Conservation (phyloP, 257 asterid genomes). For the Pogostemon cablin region DNA sequence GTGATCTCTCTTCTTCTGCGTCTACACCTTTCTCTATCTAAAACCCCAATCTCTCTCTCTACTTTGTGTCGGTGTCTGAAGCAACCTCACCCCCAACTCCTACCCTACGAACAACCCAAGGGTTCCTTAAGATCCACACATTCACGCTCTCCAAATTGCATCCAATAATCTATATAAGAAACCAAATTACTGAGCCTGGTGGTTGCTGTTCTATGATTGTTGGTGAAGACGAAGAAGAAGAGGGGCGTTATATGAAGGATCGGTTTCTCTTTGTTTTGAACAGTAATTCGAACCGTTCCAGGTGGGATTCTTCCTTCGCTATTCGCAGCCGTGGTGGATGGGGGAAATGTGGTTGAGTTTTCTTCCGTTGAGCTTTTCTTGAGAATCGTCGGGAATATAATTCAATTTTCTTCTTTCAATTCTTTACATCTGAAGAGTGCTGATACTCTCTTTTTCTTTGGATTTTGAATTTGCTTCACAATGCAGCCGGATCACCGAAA, state of each 20-base stretch:
- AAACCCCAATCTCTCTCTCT: constrained; percentile 27
- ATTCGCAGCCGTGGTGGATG: constrained; percentile 69
- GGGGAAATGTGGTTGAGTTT: constrained; percentile 82
- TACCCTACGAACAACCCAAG: constrained; percentile 39
- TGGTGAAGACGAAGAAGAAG: constrained; percentile 40
- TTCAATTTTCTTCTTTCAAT: constrained; percentile 24
- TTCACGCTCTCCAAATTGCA: constrained; percentile 26
- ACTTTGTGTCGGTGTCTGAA: constrained; percentile 63
- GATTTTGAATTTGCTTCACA: constrained; percentile 28
- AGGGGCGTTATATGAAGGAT: constrained; percentile 63
- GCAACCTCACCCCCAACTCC: constrained; percentile 34
- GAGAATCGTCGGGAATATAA: not conserved
- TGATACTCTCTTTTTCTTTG: constrained; percentile 25
- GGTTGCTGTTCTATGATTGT: constrained; percentile 43
- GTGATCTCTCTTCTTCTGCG: not conserved
- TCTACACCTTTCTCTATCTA: constrained; percentile 22
- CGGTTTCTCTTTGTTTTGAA: constrained; percentile 37
- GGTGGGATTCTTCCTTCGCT: constrained; percentile 61
- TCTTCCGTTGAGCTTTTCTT: constrained; percentile 5
- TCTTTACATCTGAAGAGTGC: constrained; percentile 21
- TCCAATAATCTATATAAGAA: not conserved
- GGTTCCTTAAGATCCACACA: constrained; percentile 56
- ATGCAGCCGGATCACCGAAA: constrained; percentile 88
- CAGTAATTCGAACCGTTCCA: constrained; percentile 47
- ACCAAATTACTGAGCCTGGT: constrained; percentile 27